Conservation (phyloP, 2,329 filamentous ascomycete genomes). For the Penicillium sp. region DNA sequence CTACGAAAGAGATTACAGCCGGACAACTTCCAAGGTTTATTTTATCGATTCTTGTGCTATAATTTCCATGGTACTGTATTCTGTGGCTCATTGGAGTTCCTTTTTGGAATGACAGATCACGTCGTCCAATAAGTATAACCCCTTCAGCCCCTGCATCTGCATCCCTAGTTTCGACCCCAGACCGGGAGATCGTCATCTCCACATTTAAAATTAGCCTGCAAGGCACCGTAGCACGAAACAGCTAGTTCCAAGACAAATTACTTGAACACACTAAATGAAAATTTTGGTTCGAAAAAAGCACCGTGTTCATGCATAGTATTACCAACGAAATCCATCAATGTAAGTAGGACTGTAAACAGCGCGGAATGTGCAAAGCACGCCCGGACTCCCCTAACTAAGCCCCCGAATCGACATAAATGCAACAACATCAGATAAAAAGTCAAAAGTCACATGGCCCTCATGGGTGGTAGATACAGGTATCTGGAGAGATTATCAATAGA, state of each 20-base stretch:
- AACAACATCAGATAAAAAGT: background rate
- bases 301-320: constrained; percentile 1
- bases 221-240: background rate
- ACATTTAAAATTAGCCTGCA: background rate
- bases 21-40: background rate
- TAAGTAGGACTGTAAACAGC: constrained; percentile 1
- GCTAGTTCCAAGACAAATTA: background rate
- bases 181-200: background rate
- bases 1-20: background rate
- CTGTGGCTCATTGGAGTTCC: background rate
- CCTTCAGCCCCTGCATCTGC: too few species aligned
- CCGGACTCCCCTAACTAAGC: constrained; percentile 14
- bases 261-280: background rate
- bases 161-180: constrained; percentile 5
- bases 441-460: constrained; percentile 17
- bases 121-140: background rate
- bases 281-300: constrained; percentile 1
- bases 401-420: constrained; percentile 6
- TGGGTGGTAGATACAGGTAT: constrained; percentile 18
- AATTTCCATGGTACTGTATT: background rate
- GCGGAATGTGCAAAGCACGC: constrained; percentile 17
- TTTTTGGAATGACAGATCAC: background rate
- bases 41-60: background rate
- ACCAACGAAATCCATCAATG: background rate
- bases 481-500: background rate